Base-by-base conservation (phyloP, 805 yeast species). In the Sugiyamaella boreocaroliniensis region DNA sequence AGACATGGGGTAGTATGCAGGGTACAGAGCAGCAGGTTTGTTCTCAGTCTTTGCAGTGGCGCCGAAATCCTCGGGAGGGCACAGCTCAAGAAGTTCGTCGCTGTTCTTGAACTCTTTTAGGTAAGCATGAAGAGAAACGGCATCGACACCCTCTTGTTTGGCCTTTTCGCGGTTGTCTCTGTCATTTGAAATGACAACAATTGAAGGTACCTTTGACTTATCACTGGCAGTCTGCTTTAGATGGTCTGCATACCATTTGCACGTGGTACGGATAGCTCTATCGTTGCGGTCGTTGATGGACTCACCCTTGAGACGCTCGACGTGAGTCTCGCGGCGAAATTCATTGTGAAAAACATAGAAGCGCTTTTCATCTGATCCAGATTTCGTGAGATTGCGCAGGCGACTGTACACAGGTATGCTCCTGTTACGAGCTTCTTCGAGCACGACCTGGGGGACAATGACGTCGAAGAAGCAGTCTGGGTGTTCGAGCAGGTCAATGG, bases 321-420 rank as follows among this genome's bases (percentile, higher is more conserved):
- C 74, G 66, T 75, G 86, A 0, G 97, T 88, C 9, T 76, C 79
- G 57, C 80, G 79, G 59, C 79, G 79, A 68, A 89, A 93, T 68
- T 92, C 98, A 70, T 93, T 93, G 70, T 93, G 97, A 69, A 87
- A 93, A 2, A 93, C 93, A 40, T 86, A 80, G 63, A 89, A 88
- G 55, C 97, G 75, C 68, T 93, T 93, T 40, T 79, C 86, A 50
- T 83, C 88, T 22, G 67, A 68, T 42, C 73, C 76, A 45, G 79
- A 75, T 60, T 86, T 84, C 29, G 87, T 82, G 16, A 93, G 71
- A 2, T 86, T 79, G 62, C 97, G 77, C 47, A 92, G 69, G 65
- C 99, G 77, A 62, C 86, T 82, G 67, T 90, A 93, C 16, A 92
- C 83, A 3, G 99, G 96, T 63, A 83, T 80, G 48, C 96, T 87